These are phyloP conservation scores for Talaromyces nanjingensis DNA, from an alignment of 495 filamentous ascomycete genomes.

Conservation along the genomic window DNA sequence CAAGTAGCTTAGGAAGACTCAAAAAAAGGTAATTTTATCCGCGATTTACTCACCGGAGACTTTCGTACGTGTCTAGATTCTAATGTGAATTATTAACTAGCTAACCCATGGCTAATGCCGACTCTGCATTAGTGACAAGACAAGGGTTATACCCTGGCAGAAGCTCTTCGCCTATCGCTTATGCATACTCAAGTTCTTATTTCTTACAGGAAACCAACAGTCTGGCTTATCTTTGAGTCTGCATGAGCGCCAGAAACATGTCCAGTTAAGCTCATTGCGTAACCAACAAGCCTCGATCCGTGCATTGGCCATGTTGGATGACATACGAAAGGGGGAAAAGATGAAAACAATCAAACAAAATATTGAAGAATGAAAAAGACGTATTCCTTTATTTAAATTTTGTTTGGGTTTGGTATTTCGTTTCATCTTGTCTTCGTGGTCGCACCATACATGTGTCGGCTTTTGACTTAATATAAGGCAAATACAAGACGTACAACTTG, in stretches of 20 bases:
- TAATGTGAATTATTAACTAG: background rate
- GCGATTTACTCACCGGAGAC: background rate
- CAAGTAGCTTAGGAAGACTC: background rate
- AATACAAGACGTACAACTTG: background rate
- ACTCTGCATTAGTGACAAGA: background rate
- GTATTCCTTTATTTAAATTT: background rate
- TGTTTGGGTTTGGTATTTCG: background rate
- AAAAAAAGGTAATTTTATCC: background rate
- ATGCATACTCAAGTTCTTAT: background rate
- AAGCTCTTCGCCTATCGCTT: background rate
- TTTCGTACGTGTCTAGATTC: background rate
- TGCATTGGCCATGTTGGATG: background rate
- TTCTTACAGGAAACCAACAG: background rate
- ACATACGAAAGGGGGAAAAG: background rate
- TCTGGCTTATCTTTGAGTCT: background rate
- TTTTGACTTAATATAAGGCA: background rate
- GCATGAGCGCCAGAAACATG: constrained; percentile 7
- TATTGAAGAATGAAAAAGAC: background rate
- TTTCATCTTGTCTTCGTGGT: background rate
- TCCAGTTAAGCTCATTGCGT: background rate
- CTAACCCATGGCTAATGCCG: background rate
- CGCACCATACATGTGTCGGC: background rate
- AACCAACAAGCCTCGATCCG: background rate
- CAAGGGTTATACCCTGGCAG: background rate
- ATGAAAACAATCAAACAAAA: background rate